Evolutionary conservation across 371 early-diverging fungal species (phyloP), one percentile per base, ranked within the genome.

Genomic region (Phascolomyces articulosus): DNA sequence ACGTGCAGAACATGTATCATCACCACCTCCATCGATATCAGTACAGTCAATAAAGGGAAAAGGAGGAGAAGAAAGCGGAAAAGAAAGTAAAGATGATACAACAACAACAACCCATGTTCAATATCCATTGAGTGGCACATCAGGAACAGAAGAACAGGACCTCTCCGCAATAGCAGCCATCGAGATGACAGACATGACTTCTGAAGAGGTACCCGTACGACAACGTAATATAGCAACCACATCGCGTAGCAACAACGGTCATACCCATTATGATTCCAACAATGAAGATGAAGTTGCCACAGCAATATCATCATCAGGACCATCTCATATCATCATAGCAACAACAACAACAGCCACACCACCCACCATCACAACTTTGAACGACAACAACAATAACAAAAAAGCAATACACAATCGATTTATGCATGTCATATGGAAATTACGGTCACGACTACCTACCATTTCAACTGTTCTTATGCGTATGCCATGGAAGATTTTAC

Each of bases 401-500:
- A 51, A 51, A 8, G 1, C 51, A 11, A 20, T 51, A 0, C 51
- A 23, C 23, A 23, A 24, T 24, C 26, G 51, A n/a, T 24, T 24
- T 23, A 51, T 24, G 26, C 20, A 51, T 24, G 10, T 51, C 6
- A 3, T 51, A 23, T 51, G 21, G 23, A 24, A 24, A n/a, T 24
- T 51, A 10, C 51, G 51, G 15, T 51, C 51, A 1, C 38, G 40
- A 26, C 38, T 65, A 20, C 91, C 89, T 0, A 81, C 82, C 0
- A 67, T 89, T 1, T 54, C 75, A 21, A 78, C 85, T 0, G 86
- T 91, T 4, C 40, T 79, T 11, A 40, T 68, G 40, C 84, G 94
- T 7, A 83, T 93, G 75, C 95, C 95, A 2, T 93, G 90, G 87
- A 69, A 78, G 1, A 87, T 95, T 34, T 70, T 90, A 3, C 92